Evolutionary conservation across 129 eudicot genomes (phyloP).

Genomic region (Flaveria robusta): DNA sequence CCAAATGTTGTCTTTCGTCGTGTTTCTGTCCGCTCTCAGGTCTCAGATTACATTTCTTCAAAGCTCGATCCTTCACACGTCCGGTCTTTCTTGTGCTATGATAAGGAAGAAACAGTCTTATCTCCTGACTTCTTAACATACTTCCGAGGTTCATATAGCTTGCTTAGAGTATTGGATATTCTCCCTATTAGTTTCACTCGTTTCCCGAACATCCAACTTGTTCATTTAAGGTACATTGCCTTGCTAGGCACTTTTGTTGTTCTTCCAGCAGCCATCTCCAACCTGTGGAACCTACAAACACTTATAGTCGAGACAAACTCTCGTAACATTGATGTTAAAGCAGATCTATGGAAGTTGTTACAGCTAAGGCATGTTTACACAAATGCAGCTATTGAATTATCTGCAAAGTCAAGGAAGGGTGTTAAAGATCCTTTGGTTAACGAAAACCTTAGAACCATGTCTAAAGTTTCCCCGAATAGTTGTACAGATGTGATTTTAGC

Average conservation of each 20-base stretch:
- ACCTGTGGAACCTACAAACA: conserved; percentile 42
- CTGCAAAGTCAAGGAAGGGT: conserved; percentile 16
- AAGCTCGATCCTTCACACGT: conserved; percentile 10
- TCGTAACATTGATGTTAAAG: conserved; percentile 19
- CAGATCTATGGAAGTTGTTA: conserved; percentile 32
- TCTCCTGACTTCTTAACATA: background rate
- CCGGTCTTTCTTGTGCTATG: conserved; percentile 27
- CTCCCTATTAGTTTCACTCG: background rate
- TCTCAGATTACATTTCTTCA: background rate
- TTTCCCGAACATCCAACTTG: conserved; percentile 32
- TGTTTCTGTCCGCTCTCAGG: conserved; percentile 27
- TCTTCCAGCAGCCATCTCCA: conserved; percentile 33
- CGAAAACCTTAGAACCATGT: conserved; percentile 35
- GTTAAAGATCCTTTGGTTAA: conserved; percentile 12
- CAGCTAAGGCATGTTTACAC: conserved; percentile 39
- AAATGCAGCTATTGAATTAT: conserved; percentile 13
- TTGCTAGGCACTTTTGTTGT: conserved; percentile 16
- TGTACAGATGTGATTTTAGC: conserved; percentile 40
- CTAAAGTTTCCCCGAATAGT: conserved; percentile 24
- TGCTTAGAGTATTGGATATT: conserved; percentile 46
- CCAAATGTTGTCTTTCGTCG: conserved; percentile 20
- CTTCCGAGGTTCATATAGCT: conserved; percentile 18
- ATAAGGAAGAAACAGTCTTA: conserved; percentile 5
- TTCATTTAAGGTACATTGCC: conserved; percentile 44
- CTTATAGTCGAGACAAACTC: conserved; percentile 25